Evolutionary conservation across 1,139 yeast genomes (phyloP), one percentile per base, ranked within the genome.

Genomic region (Diutina catenulata): DNA sequence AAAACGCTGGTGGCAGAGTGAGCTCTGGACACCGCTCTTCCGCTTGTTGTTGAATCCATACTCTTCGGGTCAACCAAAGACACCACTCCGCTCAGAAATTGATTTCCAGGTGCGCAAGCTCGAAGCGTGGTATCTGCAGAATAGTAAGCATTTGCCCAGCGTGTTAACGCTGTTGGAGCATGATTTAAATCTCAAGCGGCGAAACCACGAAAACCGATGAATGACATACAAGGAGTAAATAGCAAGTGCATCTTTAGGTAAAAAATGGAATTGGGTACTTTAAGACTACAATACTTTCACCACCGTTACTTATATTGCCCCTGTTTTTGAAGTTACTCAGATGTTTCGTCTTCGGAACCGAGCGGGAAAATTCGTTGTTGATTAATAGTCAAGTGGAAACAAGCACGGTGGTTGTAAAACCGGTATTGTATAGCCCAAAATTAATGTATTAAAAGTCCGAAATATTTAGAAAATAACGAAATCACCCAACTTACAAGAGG

Each of bases 1-100:
- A 26, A 83, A 80, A 52, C 57, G 94, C 39, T 83, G 82, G 49
- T 83, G 95, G 95, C 82, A 81, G 47, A 62, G 58, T 31, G 76
- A 73, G 2, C 45, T 83, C 4, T 88, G 97, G 97, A 56, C 50
- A 5, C 74, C 75, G 3, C 55, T 87, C 21, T 84, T 87, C 52
- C 73, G 74, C 31, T 44, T 69, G 2, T 56, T 87, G 37, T 59
- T 87, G 33, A 86, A 87, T 47, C 76, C 94, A 3, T 24, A 23
- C 15, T 8, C 8, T n/a, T 13, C 13, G 6, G 4, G 11, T 9
- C 20, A 23, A 28, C 22, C 22, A n/a, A 22, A 11, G 14, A 14
- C 23, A 13, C 36, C 35, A 13, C 21, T 31, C 19, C n/a, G 25
- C 2, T 21, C 35, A 4, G 29, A 16, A 5, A 21, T 31, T n/a